Base-by-base conservation (phyloP, 306 rosid genomes). In the Vigna unguiculata region DNA sequence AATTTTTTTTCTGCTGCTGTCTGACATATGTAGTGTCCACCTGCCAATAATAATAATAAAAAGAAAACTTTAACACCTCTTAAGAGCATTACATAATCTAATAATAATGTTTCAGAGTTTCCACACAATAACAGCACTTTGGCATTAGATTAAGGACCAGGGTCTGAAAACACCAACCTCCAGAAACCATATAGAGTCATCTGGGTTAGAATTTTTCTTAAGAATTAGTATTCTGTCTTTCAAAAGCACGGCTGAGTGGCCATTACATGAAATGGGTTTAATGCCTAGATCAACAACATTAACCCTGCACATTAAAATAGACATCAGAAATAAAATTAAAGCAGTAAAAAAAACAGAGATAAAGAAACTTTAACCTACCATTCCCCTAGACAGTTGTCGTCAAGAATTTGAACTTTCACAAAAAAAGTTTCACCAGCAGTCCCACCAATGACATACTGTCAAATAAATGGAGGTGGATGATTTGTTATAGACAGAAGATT, bases 371-470 rank as follows among this genome's bases (percentile, higher is more conserved):
- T 57, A 85, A 81, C 97, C 89, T 74, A 92, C 99, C 92, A 83
- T 82, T 83, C 76, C 72, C 89, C 90, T 73, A 68, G 88, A 57
- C 45, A 40, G 4, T 74, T 78, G 71, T 53, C 86, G 89, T 95
- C 96, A 83, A 83, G 87, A 85, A 89, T 83, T 71, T 79, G 89
- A 85, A 95, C 97, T 85, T 85, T 86, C 83, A 90, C 75, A 74
- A 86, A 86, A 69, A 87, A 80, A 77, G 86, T 82, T 80, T 86
- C 96, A 52, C 85, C 96, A 81, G 80, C 86, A 84, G 85, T 84
- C 82, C 96, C 99, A 75, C 86, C 96, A 90, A 88, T 87, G 80
- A 92, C 79, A 85, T 90, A 95, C 99, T 95, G 93, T 83, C 88
- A 86, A 85, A 90, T 76, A 91, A 73, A 88, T 75, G 88, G 81